Base-by-base conservation (phyloP, 352 stramenopile species). In the Blastocystis sp. region DNA sequence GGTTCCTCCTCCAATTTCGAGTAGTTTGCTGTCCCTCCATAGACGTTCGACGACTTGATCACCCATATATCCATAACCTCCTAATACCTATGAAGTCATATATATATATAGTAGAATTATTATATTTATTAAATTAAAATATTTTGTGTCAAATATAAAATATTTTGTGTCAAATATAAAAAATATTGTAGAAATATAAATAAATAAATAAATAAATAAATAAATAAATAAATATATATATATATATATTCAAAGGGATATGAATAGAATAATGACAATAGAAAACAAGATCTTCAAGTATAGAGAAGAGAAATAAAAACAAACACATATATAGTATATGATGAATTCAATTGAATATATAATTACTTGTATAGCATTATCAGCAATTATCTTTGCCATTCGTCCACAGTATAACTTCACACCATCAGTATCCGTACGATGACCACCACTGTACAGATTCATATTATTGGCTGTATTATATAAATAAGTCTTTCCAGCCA, bases 1-100 rank as follows among this genome's bases (percentile, higher is more conserved):
- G 28, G 90, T 98, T 46, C 91, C 91, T 46, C 88, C 91, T 40
- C 91, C 91, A 69, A 98, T 97, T 75, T 97, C 91, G n/a, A 97
- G 72, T 45, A 97, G 70, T 72, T 97, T 97, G 9, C 88, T 82
- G 80, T 98, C 91, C 55, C 88, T 78, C 88, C 87, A 97, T 1
- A 98, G 74, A 42, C 88, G 75, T 75, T 96, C 90, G 7, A 96
- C 88, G 56, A 82, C 84, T 72, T 96, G 96, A 70, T 98, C 90
- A 45, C 87, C 89, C n/a, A 94, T 81, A 74, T 98, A 97, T 19
- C 91, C 91, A 69, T 95, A 93, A 46, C 89, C 91, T 47, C 91
- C 91, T 34, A 96, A 78, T 11, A 90, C 88, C 13, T 13, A 39
- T n/a, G n/a, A n/a, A n/a, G n/a, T n/a, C n/a, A n/a, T n/a, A n/a